phyloP scores from a whole-genome alignment of 345 rosid species.

The Lenwebbia sp. region DNA sequence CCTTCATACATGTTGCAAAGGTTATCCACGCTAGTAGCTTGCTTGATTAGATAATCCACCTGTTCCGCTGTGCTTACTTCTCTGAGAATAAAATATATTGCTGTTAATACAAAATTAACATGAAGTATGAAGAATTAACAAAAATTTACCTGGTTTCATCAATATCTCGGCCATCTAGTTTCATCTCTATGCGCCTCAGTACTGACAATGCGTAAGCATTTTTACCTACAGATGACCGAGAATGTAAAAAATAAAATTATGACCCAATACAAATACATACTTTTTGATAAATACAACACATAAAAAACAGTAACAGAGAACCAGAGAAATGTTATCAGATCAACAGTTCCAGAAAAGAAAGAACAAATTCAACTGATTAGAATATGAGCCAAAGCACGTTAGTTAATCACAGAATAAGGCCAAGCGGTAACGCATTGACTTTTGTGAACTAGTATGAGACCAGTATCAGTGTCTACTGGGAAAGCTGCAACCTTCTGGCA shows the following conservation, averaged over 20 bases:
- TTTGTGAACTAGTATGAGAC: background rate
- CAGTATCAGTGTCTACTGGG: background rate
- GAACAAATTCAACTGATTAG: background rate
- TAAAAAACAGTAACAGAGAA: background rate
- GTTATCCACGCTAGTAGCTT: constrained; percentile 72
- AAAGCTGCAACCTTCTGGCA: background rate
- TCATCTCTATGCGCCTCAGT: constrained; percentile 67
- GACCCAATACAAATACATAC: background rate
- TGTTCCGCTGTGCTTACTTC: constrained; percentile 62
- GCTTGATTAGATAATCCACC: constrained; percentile 80
- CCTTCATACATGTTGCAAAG: constrained; percentile 99
- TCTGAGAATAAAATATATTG: constrained; percentile 21
- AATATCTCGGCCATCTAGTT: constrained; percentile 71
- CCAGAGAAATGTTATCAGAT: background rate
- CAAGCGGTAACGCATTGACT: background rate
- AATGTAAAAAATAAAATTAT: background rate
- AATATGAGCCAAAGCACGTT: background rate
- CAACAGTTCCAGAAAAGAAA: background rate
- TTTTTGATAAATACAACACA: background rate
- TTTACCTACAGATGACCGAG: constrained; percentile 34
- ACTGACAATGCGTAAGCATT: constrained; percentile 82
- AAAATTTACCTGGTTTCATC: constrained; percentile 43
- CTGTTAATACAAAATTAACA: background rate
- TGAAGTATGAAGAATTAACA: background rate
- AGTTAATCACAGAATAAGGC: background rate